These are phyloP conservation scores for Umbelopsis vinacea DNA, from an alignment of 192 early-diverging fungal species.

Conservation along the genomic window DNA sequence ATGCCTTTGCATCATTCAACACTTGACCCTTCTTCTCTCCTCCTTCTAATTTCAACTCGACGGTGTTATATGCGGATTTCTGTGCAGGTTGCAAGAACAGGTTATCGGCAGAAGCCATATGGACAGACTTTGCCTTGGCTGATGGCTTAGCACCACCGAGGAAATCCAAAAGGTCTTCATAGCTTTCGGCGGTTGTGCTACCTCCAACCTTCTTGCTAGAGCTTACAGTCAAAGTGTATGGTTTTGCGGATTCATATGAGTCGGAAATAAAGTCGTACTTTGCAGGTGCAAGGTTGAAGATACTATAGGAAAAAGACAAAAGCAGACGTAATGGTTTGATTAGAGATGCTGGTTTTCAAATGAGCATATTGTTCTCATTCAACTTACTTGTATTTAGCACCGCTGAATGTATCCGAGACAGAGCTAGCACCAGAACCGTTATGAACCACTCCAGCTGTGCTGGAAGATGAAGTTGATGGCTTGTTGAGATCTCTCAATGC, in stretches of 20 bases:
- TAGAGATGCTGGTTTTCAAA: too few relatives aligned
- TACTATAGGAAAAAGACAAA: slow-evolving; percentile 42
- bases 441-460: slow-evolving; percentile 19
- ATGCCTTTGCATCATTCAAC: slow-evolving; percentile 47
- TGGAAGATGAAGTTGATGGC: slow-evolving; percentile 26
- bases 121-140: slow-evolving; percentile 34
- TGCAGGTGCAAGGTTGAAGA: slow-evolving; percentile 82
- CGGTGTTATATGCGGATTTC: slow-evolving; percentile 38
- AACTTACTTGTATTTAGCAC: slow-evolving; percentile 81
- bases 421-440: not conserved
- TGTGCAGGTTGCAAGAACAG: slow-evolving; percentile 35
- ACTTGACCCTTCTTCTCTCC: slow-evolving; percentile 43
- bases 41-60: slow-evolving; percentile 53
- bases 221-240: slow-evolving; percentile 31
- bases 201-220: slow-evolving; percentile 8
- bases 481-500: slow-evolving; percentile 89
- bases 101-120: slow-evolving; percentile 39
- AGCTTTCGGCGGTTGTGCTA: not conserved
- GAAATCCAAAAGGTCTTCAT: slow-evolving; percentile 43
- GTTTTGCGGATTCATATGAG: slow-evolving; percentile 35
- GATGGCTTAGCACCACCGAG: slow-evolving; percentile 42
- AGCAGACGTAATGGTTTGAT: not conserved
- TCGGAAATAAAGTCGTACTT: slow-evolving; percentile 38
- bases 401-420: slow-evolving; percentile 67
- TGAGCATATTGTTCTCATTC: not conserved